Evolutionary conservation across 768 basidiomycete species (phyloP).

Genomic region (Boletus tylopilopsis): DNA sequence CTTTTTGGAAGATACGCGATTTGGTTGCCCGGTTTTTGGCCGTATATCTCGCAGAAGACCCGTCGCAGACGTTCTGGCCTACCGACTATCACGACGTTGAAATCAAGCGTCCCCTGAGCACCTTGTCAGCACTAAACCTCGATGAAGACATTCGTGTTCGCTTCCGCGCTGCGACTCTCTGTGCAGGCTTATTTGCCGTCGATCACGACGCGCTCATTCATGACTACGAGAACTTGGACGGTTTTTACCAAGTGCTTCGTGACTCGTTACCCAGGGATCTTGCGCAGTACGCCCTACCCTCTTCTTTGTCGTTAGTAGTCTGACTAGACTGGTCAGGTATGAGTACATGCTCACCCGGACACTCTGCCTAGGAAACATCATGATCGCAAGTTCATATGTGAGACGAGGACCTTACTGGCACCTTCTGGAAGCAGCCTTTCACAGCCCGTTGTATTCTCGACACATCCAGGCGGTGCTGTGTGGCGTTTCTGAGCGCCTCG

Average conservation of each 20-base stretch:
- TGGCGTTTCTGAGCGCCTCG: constrained; percentile 64
- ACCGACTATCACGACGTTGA: constrained; percentile 24
- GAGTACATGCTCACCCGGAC: constrained; percentile 75
- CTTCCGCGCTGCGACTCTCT: constrained; percentile 65
- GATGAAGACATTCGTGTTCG: constrained; percentile 85
- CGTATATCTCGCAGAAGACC: constrained; percentile 58
- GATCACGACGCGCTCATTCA: constrained; percentile 30
- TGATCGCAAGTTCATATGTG: constrained; percentile 72
- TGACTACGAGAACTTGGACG: constrained; percentile 21
- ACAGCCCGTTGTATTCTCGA: constrained; percentile 26
- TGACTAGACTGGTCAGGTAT: constrained; percentile 43
- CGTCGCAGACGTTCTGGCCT: constrained; percentile 48
- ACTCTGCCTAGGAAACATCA: constrained; percentile 69
- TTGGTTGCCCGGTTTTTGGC: constrained; percentile 62
- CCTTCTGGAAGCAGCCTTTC: constrained; percentile 63
- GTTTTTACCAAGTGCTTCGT: constrained; percentile 46
- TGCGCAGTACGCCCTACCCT: constrained; percentile 43
- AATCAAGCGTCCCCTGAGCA: constrained; percentile 37
- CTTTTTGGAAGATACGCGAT: constrained; percentile 69
- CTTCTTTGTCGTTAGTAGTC: neutral
- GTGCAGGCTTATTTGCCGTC: constrained; percentile 53
- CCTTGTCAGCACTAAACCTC: constrained; percentile 51
- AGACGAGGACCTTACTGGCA: constrained; percentile 87
- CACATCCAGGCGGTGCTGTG: constrained; percentile 49
- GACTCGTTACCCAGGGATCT: constrained; percentile 42